phyloP scores from a whole-genome alignment of 345 rosid genomes.

The thale cress (Arabidopsis thaliana) region DNA sequence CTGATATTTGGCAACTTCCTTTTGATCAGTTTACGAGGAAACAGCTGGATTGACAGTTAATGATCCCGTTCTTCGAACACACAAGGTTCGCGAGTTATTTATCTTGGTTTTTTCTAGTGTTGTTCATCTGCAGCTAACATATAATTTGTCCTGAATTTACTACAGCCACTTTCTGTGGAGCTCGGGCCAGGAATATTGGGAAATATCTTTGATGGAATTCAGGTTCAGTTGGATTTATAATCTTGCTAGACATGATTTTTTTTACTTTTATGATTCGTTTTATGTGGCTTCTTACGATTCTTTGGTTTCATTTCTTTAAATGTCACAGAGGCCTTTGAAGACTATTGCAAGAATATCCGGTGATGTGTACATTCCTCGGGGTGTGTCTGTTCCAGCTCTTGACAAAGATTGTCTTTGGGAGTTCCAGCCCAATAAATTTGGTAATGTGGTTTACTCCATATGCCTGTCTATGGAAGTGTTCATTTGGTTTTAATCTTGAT shows the following conservation, averaged over 20 bases:
- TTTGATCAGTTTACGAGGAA: constrained; percentile 85
- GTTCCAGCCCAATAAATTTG: constrained; percentile 87
- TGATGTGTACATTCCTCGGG: constrained; percentile 99
- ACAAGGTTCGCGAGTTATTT: constrained; percentile 57
- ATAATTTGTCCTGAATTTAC: constrained; percentile 43
- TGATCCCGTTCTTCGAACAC: constrained; percentile 93
- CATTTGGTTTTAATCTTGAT: constrained; percentile 24
- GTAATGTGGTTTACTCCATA: constrained; percentile 49
- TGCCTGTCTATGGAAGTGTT: not conserved
- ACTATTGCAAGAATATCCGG: constrained; percentile 93
- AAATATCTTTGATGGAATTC: constrained; percentile 98
- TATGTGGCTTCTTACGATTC: constrained; percentile 26
- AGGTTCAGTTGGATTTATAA: constrained; percentile 58
- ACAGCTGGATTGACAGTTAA: constrained; percentile 94
- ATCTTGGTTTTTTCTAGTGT: constrained; percentile 8
- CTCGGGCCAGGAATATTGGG: constrained; percentile 99
- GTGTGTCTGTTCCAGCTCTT: constrained; percentile 97
- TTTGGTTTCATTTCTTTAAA: constrained; percentile 28
- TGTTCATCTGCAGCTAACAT: constrained; percentile 28
- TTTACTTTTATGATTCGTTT: constrained; percentile 6
- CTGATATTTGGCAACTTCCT: not conserved
- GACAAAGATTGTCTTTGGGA: constrained; percentile 97
- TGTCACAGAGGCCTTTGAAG: constrained; percentile 89
- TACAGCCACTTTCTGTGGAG: constrained; percentile 97
- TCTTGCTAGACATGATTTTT: constrained; percentile 19